Conservation (phyloP, 2,329 filamentous ascomycete species). For the Exophiala xenobiotica region DNA sequence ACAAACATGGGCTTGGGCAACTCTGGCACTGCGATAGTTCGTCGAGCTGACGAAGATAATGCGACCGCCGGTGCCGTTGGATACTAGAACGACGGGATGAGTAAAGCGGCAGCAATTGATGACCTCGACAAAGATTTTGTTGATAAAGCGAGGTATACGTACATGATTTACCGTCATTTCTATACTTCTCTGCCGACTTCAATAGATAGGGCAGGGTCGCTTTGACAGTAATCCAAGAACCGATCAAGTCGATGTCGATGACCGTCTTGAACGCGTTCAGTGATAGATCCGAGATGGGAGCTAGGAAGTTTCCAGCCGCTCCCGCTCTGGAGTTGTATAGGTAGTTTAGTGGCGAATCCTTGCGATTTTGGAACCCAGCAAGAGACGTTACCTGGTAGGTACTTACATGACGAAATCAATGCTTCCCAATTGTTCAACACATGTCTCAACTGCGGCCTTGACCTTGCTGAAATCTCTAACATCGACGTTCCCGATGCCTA, state of each 20-base stretch:
- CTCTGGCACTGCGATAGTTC: slow-evolving; percentile 82
- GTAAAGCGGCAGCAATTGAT: not conserved
- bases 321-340: slow-evolving; percentile 10
- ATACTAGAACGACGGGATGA: too few relatives aligned
- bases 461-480: slow-evolving; percentile 71
- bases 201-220: slow-evolving; percentile 17
- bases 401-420: slow-evolving; percentile 89
- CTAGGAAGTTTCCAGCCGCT: slow-evolving; percentile 20
- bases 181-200: slow-evolving; percentile 9
- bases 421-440: slow-evolving; percentile 74
- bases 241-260: slow-evolving; percentile 18
- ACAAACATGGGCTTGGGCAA: slow-evolving; percentile 81
- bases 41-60: slow-evolving; percentile 88
- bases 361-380: not conserved
- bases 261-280: slow-evolving; percentile 18
- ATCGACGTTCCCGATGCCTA: slow-evolving; percentile 73
- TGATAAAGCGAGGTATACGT: not conserved
- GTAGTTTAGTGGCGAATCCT: not conserved
- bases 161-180: slow-evolving; percentile 3
- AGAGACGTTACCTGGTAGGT: slow-evolving; percentile 4
- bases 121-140: too few relatives aligned
- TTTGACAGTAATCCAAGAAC: slow-evolving; percentile 16
- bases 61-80: slow-evolving; percentile 41
- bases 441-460: slow-evolving; percentile 71
- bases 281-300: slow-evolving; percentile 6